These are phyloP conservation scores for Tuber microsphaerosporum DNA, from an alignment of 495 filamentous ascomycete species.

Conservation along the genomic window DNA sequence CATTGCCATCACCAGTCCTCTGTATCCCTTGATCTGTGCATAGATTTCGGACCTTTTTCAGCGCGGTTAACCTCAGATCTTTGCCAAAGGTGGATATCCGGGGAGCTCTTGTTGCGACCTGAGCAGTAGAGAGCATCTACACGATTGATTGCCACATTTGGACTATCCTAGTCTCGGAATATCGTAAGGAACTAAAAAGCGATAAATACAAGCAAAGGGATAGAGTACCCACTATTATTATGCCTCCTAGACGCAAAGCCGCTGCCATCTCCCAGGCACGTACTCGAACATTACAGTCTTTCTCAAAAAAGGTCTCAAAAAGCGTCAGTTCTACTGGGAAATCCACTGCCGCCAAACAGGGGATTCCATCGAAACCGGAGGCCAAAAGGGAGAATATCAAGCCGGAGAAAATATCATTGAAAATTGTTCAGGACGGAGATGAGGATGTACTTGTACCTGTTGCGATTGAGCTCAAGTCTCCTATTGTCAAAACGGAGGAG, in stretches of 20 bases:
- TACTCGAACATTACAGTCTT: slow-evolving; percentile 31
- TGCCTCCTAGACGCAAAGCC: slow-evolving; percentile 35
- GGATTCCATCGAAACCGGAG: background rate
- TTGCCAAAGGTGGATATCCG: too few species aligned
- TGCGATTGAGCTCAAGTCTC: background rate
- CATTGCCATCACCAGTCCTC: slow-evolving; percentile 20
- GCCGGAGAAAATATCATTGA: slow-evolving; percentile 7
- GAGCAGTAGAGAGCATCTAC: too few species aligned
- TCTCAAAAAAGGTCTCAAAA: slow-evolving; percentile 29
- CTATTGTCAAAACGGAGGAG: slow-evolving; percentile 7
- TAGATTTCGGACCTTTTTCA: too few species aligned
- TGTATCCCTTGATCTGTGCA: background rate
- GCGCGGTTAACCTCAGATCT: too few species aligned
- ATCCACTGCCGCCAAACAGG: slow-evolving; percentile 1
- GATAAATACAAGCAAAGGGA: too few species aligned
- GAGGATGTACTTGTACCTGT: slow-evolving; percentile 28
- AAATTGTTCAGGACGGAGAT: slow-evolving; percentile 34
- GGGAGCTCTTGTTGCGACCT: too few species aligned
- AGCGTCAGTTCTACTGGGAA: slow-evolving; percentile 24
- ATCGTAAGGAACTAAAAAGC: too few species aligned
- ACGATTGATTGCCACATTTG: too few species aligned
- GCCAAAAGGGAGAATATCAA: slow-evolving; percentile 10
- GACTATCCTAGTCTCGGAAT: too few species aligned
- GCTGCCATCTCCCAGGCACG: slow-evolving; percentile 16
- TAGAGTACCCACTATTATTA: slow-evolving; percentile 4